Percentiles rank a stretch among this genome's conserved stretches.
Conservation (phyloP, 23 red algal species). For the Chondrus crispus region DNA sequence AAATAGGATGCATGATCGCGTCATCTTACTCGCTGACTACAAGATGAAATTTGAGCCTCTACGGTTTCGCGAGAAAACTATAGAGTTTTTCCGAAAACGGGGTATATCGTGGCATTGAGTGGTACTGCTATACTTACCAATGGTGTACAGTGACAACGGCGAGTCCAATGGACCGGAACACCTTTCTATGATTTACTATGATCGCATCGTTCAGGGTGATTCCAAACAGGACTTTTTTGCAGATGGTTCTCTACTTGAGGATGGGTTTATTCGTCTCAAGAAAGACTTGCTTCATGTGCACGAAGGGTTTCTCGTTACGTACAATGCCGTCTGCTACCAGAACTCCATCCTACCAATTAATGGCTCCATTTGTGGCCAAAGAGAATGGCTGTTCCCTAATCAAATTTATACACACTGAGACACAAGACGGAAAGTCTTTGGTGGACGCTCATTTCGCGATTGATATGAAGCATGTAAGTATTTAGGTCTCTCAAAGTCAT, state of each 20-base stretch:
- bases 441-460: not conserved
- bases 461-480: not conserved
- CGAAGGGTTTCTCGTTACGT: not conserved
- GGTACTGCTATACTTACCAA: not conserved
- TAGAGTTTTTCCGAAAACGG: not conserved
- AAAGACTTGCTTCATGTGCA: not conserved
- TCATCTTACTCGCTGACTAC: not conserved
- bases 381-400: not conserved
- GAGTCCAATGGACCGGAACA: not conserved
- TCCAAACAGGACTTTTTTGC: not conserved
- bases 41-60: slow-evolving; percentile 26
- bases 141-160: not conserved
- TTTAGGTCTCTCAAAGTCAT: not conserved
- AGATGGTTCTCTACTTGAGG: slow-evolving; percentile 1
- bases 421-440: not conserved
- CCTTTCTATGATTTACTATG: slow-evolving; percentile 7
- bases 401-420: not conserved
- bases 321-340: slow-evolving; percentile 19
- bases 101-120: not conserved
- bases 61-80: slow-evolving; percentile 2
- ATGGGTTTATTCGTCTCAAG: not conserved
- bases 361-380: not conserved
- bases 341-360: not conserved
- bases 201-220: not conserved
- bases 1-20: not conserved